Evolutionary conservation across 2,329 filamentous ascomycete genomes (phyloP).

Genomic region (Ceratocystis papillata): DNA sequence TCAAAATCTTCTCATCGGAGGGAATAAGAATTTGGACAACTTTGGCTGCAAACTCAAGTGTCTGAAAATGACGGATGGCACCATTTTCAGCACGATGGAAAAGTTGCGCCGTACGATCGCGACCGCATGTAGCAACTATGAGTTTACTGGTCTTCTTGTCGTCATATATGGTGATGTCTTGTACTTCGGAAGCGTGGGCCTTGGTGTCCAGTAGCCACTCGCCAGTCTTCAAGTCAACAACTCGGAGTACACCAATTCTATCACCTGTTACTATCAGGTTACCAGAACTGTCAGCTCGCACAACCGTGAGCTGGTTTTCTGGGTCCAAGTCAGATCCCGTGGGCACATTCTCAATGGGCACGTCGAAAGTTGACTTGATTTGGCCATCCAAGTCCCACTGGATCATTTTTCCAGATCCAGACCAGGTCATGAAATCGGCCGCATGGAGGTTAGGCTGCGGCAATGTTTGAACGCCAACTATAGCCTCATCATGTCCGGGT

Average conservation of each 20-base stretch:
- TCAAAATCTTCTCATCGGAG: conserved; percentile 63
- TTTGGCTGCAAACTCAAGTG: conserved; percentile 81
- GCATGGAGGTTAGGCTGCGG: conserved; percentile 50
- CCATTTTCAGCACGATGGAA: conserved; percentile 50
- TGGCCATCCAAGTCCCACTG: conserved; percentile 72
- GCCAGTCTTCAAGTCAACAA: conserved; percentile 54
- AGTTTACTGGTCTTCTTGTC: conserved; percentile 40
- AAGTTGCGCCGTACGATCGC: conserved; percentile 89
- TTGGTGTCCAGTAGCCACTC: conserved; percentile 60
- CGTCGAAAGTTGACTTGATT: conserved; percentile 51
- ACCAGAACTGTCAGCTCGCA: conserved; percentile 49
- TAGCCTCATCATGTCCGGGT: conserved; percentile 51
- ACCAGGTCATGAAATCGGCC: conserved; percentile 75
- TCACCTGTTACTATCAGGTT: conserved; percentile 72
- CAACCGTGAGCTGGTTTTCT: conserved; percentile 49
- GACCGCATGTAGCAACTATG: conserved; percentile 69
- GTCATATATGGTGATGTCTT: conserved; percentile 64
- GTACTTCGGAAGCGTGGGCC: conserved; percentile 77
- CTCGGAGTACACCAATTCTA: conserved; percentile 67
- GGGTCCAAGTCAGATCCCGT: conserved; percentile 42
- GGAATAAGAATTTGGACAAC: conserved; percentile 68
- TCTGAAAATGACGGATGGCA: conserved; percentile 71
- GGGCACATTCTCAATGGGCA: conserved; percentile 56
- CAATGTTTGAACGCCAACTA: conserved; percentile 64
- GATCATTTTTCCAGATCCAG: conserved; percentile 64